phyloP scores from a whole-genome alignment of 139 green algal genomes.

The Volvox reticuliferus region DNA sequence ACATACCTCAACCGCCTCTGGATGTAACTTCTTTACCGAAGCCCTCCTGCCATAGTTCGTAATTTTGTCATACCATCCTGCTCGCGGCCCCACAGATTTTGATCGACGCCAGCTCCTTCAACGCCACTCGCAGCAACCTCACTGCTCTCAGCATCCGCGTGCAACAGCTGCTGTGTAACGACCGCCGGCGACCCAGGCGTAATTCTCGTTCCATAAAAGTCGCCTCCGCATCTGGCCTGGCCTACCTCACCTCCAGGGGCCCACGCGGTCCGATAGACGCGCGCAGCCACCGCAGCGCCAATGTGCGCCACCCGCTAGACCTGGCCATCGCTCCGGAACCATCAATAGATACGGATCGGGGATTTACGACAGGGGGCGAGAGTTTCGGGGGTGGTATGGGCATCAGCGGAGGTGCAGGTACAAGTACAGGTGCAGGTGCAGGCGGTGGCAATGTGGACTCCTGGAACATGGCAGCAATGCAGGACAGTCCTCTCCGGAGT shows the following conservation, averaged over 20 bases:
- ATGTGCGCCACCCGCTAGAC: background rate
- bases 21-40: too few species aligned
- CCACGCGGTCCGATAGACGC: background rate
- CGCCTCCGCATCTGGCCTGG: background rate
- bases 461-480: background rate
- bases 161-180: background rate
- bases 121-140: constrained; percentile 31
- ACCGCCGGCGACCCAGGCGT: background rate
- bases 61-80: background rate
- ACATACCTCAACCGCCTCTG: too few species aligned
- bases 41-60: too few species aligned
- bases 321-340: constrained; percentile 15
- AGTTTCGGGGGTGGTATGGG: background rate
- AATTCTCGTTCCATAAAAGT: background rate
- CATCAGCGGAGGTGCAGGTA: background rate
- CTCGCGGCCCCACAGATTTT: constrained; percentile 18
- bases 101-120: constrained; percentile 46
- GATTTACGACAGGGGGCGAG: background rate
- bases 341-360: background rate
- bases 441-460: background rate
- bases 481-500: background rate
- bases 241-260: background rate
- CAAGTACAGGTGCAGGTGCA: background rate
- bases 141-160: background rate
- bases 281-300: background rate